These are phyloP conservation scores for Colletotrichum sp. DNA, from an alignment of 2,329 filamentous ascomycete genomes.

Conservation along the genomic window DNA sequence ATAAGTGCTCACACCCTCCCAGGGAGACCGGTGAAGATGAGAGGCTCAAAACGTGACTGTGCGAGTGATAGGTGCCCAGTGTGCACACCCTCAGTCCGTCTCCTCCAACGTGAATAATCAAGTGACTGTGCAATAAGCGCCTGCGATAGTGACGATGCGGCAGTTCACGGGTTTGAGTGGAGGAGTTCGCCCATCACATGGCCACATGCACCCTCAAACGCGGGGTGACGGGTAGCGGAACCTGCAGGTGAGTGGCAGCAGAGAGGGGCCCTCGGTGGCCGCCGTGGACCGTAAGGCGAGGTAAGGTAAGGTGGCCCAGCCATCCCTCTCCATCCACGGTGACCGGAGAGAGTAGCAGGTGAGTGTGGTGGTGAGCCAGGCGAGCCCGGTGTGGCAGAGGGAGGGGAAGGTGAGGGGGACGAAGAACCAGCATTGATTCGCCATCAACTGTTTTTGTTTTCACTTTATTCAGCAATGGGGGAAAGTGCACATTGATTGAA, in stretches of 20 bases:
- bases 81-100: background rate
- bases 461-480: background rate
- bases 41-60: background rate
- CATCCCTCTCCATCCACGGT: background rate
- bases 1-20: conserved; percentile 1
- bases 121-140: conserved; percentile 8
- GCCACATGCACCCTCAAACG: conserved; percentile 13
- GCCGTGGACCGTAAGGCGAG: background rate
- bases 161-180: conserved; percentile 12
- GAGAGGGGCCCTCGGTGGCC: background rate
- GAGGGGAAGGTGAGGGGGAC: background rate
- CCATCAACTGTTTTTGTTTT: background rate
- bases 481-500: background rate
- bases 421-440: background rate
- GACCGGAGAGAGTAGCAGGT: background rate
- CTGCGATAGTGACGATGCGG: background rate
- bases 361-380: background rate
- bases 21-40: background rate
- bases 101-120: conserved; percentile 4
- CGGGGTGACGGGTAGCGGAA: conserved; percentile 11
- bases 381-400: background rate
- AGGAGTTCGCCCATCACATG: conserved; percentile 16
- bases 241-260: background rate
- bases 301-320: background rate
- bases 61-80: background rate